phyloP scores from a whole-genome alignment of 2,329 filamentous ascomycete genomes.

The Ceratocystiopsis sp. region DNA sequence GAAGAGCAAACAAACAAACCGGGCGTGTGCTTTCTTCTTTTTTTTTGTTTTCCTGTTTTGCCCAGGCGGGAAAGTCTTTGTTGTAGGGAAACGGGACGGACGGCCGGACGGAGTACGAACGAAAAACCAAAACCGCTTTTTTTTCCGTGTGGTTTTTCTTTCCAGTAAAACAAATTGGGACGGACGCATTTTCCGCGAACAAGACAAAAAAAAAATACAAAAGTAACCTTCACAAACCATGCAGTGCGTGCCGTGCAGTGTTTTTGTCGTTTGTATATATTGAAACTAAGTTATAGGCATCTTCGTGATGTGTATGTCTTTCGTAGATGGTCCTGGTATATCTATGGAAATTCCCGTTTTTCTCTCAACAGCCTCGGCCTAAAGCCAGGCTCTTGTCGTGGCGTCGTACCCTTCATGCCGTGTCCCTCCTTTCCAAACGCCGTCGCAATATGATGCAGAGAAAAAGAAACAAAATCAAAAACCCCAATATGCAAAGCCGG shows the following conservation, averaged over 20 bases:
- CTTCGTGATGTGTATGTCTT: too few species aligned
- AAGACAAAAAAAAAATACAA: background rate
- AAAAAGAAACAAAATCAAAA: background rate
- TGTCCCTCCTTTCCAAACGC: slow-evolving; percentile 2
- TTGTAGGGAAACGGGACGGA: background rate
- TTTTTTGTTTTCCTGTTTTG: background rate
- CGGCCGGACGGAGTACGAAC: background rate
- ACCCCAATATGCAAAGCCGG: background rate
- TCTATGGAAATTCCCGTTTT: too few species aligned
- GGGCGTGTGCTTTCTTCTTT: too few species aligned
- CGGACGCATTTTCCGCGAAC: background rate
- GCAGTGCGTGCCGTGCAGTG: too few species aligned
- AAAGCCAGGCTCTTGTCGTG: background rate
- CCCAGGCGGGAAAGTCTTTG: background rate
- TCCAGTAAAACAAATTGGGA: background rate
- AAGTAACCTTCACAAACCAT: background rate
- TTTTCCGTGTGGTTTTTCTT: too few species aligned
- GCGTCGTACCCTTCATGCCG: background rate
- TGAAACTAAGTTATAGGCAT: too few species aligned
- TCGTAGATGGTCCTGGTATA: too few species aligned
- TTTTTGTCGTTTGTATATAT: too few species aligned
- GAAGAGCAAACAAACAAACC: background rate
- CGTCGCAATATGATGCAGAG: slow-evolving; percentile 4
- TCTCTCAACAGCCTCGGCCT: too few species aligned
- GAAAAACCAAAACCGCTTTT: background rate